phyloP scores from a whole-genome alignment of 2,329 filamentous ascomycete species.

The Stachybotrys echinatus region DNA sequence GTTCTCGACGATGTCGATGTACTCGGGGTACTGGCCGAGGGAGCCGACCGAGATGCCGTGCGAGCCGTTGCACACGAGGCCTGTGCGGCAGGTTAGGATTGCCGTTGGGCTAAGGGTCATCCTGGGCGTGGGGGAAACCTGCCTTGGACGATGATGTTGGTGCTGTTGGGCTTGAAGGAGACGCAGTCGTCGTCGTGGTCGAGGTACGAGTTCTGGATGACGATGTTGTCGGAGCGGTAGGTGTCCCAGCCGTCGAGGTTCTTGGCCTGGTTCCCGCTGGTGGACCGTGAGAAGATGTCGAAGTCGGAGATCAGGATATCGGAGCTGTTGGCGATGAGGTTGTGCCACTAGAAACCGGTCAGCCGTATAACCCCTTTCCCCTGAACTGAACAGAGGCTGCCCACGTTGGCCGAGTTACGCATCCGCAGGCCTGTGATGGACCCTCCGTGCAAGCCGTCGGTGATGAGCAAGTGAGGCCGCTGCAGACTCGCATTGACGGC shows the following conservation, averaged over 20 bases:
- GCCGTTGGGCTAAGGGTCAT: too few species aligned
- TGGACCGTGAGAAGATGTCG: constrained; percentile 49
- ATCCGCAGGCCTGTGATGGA: constrained; percentile 53
- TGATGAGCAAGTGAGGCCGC: constrained; percentile 55
- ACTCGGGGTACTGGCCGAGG: constrained; percentile 57
- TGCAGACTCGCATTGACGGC: constrained; percentile 46
- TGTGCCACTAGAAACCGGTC: constrained; percentile 32
- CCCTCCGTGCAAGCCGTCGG: constrained; percentile 52
- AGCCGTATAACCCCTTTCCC: too few species aligned
- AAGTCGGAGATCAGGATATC: constrained; percentile 60
- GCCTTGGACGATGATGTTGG: constrained; percentile 61
- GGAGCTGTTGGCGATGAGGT: constrained; percentile 57
- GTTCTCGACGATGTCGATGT: constrained; percentile 62
- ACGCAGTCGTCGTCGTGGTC: constrained; percentile 47
- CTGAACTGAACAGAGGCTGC: too few species aligned
- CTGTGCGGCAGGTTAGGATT: too few species aligned
- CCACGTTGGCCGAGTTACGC: constrained; percentile 41
- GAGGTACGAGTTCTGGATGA: constrained; percentile 59
- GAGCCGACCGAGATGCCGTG: constrained; percentile 67
- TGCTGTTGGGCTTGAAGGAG: constrained; percentile 70
- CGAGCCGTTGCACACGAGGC: constrained; percentile 59
- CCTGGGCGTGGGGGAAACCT: too few species aligned
- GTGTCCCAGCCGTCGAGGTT: constrained; percentile 63
- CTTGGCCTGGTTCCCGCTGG: constrained; percentile 44
- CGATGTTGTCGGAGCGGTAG: constrained; percentile 54